Evolutionary conservation across 805 yeast species (phyloP).

Genomic region (Yamadazyma tumulicola): DNA sequence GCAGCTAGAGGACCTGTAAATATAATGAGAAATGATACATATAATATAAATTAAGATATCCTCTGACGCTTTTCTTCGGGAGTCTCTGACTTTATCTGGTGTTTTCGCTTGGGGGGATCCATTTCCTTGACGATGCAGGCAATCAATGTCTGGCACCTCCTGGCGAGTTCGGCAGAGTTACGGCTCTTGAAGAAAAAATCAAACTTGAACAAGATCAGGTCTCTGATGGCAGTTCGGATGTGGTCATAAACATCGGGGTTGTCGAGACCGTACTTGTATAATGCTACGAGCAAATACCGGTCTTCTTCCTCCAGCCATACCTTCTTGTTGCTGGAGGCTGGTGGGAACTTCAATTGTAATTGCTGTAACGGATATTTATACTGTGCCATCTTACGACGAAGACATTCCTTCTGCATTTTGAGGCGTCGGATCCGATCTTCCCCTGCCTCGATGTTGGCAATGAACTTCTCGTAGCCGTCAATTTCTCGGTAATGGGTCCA

Average conservation of each 20-base stretch:
- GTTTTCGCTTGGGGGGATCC: constrained; percentile 15
- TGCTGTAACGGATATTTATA: constrained; percentile 80
- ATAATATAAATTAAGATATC: neutral
- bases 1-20: too few species aligned
- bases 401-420: constrained; percentile 70
- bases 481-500: constrained; percentile 78
- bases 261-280: constrained; percentile 79
- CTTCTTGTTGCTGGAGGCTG: constrained; percentile 57
- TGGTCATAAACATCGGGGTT: constrained; percentile 73
- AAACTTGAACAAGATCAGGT: constrained; percentile 74
- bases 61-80: constrained; percentile 11
- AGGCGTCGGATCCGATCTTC: constrained; percentile 73
- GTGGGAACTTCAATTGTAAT: constrained; percentile 66
- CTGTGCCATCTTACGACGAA: constrained; percentile 69
- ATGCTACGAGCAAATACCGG: constrained; percentile 75
- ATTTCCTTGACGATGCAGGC: constrained; percentile 70
- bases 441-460: constrained; percentile 80
- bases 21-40: neutral
- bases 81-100: constrained; percentile 10
- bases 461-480: constrained; percentile 84
- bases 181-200: constrained; percentile 86
- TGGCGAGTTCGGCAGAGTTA: constrained; percentile 68
- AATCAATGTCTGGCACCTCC: constrained; percentile 79
- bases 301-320: constrained; percentile 88
- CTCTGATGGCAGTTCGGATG: constrained; percentile 70